Base-by-base conservation (phyloP, 352 stramenopile species). In the Phytopythium cucurbitacearum region DNA sequence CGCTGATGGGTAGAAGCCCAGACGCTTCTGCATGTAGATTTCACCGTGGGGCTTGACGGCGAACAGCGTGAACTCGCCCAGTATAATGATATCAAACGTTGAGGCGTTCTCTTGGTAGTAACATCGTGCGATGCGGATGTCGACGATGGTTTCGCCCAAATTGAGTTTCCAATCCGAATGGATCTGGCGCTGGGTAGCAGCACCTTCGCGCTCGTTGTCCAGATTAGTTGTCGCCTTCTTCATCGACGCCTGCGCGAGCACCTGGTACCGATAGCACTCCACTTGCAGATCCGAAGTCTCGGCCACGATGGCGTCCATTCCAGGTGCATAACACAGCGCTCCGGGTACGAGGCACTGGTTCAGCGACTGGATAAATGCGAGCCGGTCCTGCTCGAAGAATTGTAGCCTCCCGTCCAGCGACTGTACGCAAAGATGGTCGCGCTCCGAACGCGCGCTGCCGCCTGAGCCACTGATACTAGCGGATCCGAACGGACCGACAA, bases 371-470 rank as follows among this genome's bases (percentile, higher is more conserved):
- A 92, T 59, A 66, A 97, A 97, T 3, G 87, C 81, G 59, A 92
- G 84, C 2, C 84, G 73, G 44, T 97, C 89, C 55, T 97, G 90
- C 60, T 97, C 88, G 44, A 97, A 97, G 49, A 97, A 90, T 59
- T 96, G 85, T n/a, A 97, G 65, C 4, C 88, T 72, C 0, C 90
- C 86, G 60, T 97, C 90, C 42, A 97, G 79, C 40, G 83, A 93
- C 65, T 97, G 90, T 7, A 97, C 87, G n/a, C 82, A 91, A 4
- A 97, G 59, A 52, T 95, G 82, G 46, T 97, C 88, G 4, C 76
- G 66, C 9, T 86, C 73, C 0, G 55, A 51, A 5, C 60, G 50
- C 35, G 48, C 49, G 11, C 48, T 55, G 1, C 60, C 41, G 7
- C 36, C 46, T 41, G 43, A 48, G 16, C 57, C 62, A 28, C 57